Conservation (phyloP, 768 basidiomycete species). For the Tylopilus sp. region DNA sequence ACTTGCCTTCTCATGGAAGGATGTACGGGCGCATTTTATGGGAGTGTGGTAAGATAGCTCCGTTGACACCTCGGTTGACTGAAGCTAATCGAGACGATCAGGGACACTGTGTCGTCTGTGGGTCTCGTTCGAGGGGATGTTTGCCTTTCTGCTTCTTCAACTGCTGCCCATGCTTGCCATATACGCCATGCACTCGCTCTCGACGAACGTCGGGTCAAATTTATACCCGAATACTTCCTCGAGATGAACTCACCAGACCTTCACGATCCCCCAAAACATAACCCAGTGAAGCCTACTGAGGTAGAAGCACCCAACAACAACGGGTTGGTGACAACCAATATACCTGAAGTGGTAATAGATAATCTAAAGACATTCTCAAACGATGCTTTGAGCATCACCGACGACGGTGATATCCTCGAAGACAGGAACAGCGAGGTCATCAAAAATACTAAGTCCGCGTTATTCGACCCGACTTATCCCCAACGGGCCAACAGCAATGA, state of each 20-base stretch:
- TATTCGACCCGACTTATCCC: not conserved
- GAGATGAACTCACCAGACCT: slow-evolving; percentile 24
- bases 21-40: slow-evolving; percentile 46
- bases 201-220: slow-evolving; percentile 61
- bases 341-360: not conserved
- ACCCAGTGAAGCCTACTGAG: not conserved
- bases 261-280: not conserved
- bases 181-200: slow-evolving; percentile 65
- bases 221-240: slow-evolving; percentile 43
- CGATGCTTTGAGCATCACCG: not conserved
- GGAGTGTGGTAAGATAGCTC: slow-evolving; percentile 44
- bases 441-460: not conserved
- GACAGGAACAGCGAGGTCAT: not conserved
- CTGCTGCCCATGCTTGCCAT: slow-evolving; percentile 51
- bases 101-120: slow-evolving; percentile 69
- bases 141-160: slow-evolving; percentile 53
- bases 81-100: slow-evolving; percentile 17
- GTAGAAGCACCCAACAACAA: not conserved
- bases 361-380: not conserved
- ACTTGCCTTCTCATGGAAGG: slow-evolving; percentile 41
- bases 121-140: slow-evolving; percentile 39
- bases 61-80: not conserved
- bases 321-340: not conserved
- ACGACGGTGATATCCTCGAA: not conserved
- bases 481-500: not conserved